A percentile compares a stretch with the other conserved stretches of the same genome.
phyloP scores from a whole-genome alignment of 352 stramenopile genomes.

The Achlya hypogyna region DNA sequence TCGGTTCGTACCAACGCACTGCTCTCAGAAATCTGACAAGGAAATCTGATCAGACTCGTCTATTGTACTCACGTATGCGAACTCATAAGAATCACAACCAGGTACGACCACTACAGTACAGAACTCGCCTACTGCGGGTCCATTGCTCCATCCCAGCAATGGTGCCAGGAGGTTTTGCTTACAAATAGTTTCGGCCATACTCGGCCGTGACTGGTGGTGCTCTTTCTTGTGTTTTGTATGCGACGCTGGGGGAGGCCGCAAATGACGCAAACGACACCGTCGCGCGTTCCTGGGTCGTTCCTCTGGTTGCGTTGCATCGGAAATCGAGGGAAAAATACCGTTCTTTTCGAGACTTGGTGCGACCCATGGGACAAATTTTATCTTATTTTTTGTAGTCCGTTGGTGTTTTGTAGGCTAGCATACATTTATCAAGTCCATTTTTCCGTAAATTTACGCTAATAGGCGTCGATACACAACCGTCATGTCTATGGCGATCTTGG shows the following conservation, averaged over 20 bases:
- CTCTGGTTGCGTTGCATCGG: background rate
- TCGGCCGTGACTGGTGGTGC: background rate
- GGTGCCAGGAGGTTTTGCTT: too few relatives aligned
- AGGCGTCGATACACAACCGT: background rate
- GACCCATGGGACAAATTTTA: background rate
- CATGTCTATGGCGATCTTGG: background rate
- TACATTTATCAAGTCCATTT: background rate
- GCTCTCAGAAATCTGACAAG: too few relatives aligned
- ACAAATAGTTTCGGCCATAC: background rate
- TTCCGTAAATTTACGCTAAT: background rate
- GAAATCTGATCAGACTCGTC: too few relatives aligned
- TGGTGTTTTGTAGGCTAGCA: background rate
- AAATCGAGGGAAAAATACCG: background rate
- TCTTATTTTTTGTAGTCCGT: background rate
- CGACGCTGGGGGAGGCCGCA: too few relatives aligned
- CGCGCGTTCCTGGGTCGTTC: background rate
- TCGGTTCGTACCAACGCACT: too few relatives aligned
- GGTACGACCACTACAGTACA: too few relatives aligned
- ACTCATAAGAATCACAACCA: too few relatives aligned
- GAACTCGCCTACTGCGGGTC: too few relatives aligned
- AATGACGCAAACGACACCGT: background rate
- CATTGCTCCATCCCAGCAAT: too few relatives aligned
- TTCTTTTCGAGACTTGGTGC: background rate
- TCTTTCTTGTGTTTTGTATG: background rate
- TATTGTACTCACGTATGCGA: too few relatives aligned